phyloP scores from a whole-genome alignment of 2,329 filamentous ascomycete genomes.

The Colletotrichum cordylinicola region DNA sequence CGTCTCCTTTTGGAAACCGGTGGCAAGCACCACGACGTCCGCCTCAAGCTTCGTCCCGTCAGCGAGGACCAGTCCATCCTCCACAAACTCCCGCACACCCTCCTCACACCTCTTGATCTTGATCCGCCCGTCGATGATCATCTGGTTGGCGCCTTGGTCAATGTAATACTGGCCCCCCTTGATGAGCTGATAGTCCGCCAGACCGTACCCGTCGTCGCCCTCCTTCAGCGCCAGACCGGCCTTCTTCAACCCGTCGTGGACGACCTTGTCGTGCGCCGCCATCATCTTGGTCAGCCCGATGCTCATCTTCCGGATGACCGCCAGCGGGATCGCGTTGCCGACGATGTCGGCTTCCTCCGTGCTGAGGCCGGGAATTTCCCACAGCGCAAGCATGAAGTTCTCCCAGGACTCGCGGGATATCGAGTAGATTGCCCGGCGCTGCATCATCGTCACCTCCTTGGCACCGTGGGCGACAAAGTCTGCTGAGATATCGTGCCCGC shows the following conservation, averaged over 20 bases:
- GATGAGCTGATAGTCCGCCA: slow-evolving; percentile 41
- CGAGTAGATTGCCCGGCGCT: slow-evolving; percentile 56
- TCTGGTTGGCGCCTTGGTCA: slow-evolving; percentile 42
- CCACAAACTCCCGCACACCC: slow-evolving; percentile 36
- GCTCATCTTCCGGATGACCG: slow-evolving; percentile 50
- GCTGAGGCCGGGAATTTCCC: slow-evolving; percentile 39
- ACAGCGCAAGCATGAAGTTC: slow-evolving; percentile 46
- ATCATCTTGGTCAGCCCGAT: slow-evolving; percentile 46
- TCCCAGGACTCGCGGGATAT: slow-evolving; percentile 46
- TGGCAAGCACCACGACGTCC: slow-evolving; percentile 48
- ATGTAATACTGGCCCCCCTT: slow-evolving; percentile 47
- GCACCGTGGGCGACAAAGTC: slow-evolving; percentile 55
- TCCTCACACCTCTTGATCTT: slow-evolving; percentile 35
- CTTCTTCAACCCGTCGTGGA: slow-evolving; percentile 48
- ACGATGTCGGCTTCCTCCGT: slow-evolving; percentile 57
- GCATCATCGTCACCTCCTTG: slow-evolving; percentile 55
- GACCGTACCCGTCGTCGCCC: slow-evolving; percentile 38
- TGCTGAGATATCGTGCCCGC: slow-evolving; percentile 55
- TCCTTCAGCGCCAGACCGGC: slow-evolving; percentile 48
- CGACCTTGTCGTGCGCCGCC: slow-evolving; percentile 43
- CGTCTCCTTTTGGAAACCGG: slow-evolving; percentile 46
- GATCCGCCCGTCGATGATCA: slow-evolving; percentile 47
- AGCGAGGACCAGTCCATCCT: slow-evolving; percentile 27
- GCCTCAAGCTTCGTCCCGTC: slow-evolving; percentile 42
- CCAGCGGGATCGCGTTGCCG: slow-evolving; percentile 49